phyloP scores from a whole-genome alignment of 2,329 filamentous ascomycete genomes.

The Colletotrichum truncatum region DNA sequence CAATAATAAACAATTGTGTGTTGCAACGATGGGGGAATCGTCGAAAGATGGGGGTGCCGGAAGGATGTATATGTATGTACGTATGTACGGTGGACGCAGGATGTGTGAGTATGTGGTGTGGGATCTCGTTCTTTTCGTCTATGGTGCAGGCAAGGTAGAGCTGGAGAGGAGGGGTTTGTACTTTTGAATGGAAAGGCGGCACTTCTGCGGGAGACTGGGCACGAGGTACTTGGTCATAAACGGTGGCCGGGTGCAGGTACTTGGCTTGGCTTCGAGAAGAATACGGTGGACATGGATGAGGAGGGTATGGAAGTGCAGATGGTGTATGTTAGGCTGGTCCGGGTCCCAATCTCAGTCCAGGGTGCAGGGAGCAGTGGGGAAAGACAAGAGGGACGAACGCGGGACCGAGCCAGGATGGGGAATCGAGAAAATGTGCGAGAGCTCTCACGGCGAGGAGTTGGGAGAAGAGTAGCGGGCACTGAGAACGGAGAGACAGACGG shows the following conservation, averaged over 20 bases:
- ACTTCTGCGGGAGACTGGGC: slow-evolving; percentile 24
- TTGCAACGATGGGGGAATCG: slow-evolving; percentile 23
- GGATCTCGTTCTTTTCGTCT: slow-evolving; percentile 23
- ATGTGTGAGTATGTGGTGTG: slow-evolving; percentile 23
- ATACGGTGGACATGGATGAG: slow-evolving; percentile 30
- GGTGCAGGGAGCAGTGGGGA: slow-evolving; percentile 26
- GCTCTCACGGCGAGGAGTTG: slow-evolving; percentile 5
- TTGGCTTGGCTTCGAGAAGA: slow-evolving; percentile 31
- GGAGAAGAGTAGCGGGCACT: neutral
- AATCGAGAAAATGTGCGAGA: slow-evolving; percentile 20
- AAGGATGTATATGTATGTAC: slow-evolving; percentile 29
- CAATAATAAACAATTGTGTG: slow-evolving; percentile 33
- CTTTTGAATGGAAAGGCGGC: slow-evolving; percentile 21
- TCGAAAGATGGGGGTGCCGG: slow-evolving; percentile 28
- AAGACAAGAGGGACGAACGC: slow-evolving; percentile 30
- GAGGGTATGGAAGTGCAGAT: slow-evolving; percentile 5
- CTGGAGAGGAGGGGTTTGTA: slow-evolving; percentile 27
- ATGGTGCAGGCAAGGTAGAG: slow-evolving; percentile 26
- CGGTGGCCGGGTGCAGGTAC: slow-evolving; percentile 28
- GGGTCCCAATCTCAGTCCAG: slow-evolving; percentile 9
- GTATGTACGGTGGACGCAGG: slow-evolving; percentile 20
- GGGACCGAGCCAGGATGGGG: slow-evolving; percentile 23
- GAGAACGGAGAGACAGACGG: neutral
- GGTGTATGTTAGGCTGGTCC: slow-evolving; percentile 24
- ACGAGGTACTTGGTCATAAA: slow-evolving; percentile 26